Evolutionary conservation across 768 basidiomycete genomes (phyloP), one percentile per base, ranked within the genome.

Genomic region (Russula olivacea): DNA sequence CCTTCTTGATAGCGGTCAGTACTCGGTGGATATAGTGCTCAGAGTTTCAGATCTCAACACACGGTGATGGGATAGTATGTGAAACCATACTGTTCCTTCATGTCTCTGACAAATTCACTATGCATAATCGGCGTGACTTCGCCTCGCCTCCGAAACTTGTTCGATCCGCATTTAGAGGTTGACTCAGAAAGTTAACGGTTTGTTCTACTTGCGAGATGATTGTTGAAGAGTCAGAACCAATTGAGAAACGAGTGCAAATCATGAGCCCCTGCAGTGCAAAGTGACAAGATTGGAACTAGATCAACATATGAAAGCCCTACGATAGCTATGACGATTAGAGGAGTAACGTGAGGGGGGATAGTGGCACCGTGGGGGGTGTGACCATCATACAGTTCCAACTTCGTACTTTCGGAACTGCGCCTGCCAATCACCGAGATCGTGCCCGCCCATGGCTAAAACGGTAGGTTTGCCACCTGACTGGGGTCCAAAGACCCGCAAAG

Each of bases 361-460:
- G 9, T n/a, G n/a, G 8, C n/a, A 19, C 15, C 0, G 19, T 23
- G 34, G 7, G 7, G 7, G 4, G 23, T 3, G 43, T 43, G 15
- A 47, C 9, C 25, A 43, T 65, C 59, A 67, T 48, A 58, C 15
- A 23, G 53, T 51, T 30, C 76, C 81, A 32, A 93, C 77, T 21
- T 88, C 86, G 66, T 92, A 93, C 74, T 87, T 87, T 49, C 73
- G 74, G 68, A 93, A 84, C 25, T 79, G 80, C 19, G 78, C 79
- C 61, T 78, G 70, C 80, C 83, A 90, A 67, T 87, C 79, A 10
- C 84, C 84, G 51, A 91, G 77, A 48, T 91, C 89, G 59, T 94
- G 84, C 59, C 83, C 82, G 4, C 93, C 95, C 85, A 91, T 90
- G 38, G 80, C 84, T 4, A 97, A 86, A 43, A 97, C 78, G 2